A percentile compares a stretch with the other conserved stretches of the same genome.
These are phyloP conservation scores for Nepenthes gracilis DNA, from an alignment of 148 eudicot species.

Conservation along the genomic window DNA sequence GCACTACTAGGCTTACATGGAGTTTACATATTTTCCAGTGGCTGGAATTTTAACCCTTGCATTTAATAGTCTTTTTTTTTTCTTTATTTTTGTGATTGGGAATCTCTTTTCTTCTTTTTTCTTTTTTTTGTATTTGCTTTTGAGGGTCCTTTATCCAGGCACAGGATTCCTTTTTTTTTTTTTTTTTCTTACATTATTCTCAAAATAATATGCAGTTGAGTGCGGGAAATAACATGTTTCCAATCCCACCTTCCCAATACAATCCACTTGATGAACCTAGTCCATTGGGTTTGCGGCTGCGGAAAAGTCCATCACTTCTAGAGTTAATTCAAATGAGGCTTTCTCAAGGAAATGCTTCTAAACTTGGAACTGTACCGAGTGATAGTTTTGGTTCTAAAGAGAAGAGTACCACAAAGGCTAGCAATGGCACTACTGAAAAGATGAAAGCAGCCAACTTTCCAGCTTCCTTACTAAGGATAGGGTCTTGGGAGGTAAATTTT, in stretches of 20 bases:
- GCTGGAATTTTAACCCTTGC: too few species aligned
- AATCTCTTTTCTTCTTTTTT: too few species aligned
- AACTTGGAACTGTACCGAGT: constrained; percentile 11
- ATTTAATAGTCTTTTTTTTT: too few species aligned
- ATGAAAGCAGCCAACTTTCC: constrained; percentile 82
- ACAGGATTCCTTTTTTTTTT: neutral
- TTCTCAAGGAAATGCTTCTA: constrained; percentile 30
- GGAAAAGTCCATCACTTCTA: constrained; percentile 64
- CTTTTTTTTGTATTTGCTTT: too few species aligned
- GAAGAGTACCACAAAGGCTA: constrained; percentile 23
- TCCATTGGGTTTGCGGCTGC: constrained; percentile 63
- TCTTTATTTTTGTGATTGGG: too few species aligned
- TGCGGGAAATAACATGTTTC: constrained; percentile 19
- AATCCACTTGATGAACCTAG: constrained; percentile 71
- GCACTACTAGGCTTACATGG: too few species aligned
- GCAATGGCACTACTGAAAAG: constrained; percentile 34
- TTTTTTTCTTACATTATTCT: neutral
- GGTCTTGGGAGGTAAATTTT: constrained; percentile 75
- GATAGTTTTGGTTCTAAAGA: constrained; percentile 12
- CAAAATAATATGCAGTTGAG: constrained; percentile 16
- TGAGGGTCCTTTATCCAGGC: neutral
- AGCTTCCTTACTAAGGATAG: constrained; percentile 57
- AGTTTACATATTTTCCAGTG: too few species aligned
- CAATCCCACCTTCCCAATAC: constrained; percentile 27
- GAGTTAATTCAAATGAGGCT: constrained; percentile 64